Evolutionary conservation across 2,329 filamentous ascomycete genomes (phyloP).

Genomic region (Venturia aucupariae): DNA sequence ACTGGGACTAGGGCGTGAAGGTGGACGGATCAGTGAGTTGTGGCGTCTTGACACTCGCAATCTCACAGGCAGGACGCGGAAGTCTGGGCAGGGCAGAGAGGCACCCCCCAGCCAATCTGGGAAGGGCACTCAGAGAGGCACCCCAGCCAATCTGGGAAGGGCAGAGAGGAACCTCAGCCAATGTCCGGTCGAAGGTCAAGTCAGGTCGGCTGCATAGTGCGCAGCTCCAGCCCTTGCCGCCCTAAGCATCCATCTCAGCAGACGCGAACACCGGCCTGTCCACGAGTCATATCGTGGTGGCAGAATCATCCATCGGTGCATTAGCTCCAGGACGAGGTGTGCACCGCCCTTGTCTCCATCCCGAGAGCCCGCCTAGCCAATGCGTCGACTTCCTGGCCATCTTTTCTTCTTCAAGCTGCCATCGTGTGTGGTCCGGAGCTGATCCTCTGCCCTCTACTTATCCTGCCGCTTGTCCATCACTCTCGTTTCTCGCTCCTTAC

Average conservation of each 20-base stretch:
- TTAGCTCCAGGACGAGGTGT: constrained; percentile 26
- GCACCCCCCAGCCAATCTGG: not conserved
- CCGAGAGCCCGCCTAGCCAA: constrained; percentile 8
- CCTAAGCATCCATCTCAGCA: not conserved
- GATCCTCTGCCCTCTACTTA: constrained; percentile 30
- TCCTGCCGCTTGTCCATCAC: constrained; percentile 28
- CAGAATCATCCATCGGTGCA: constrained; percentile 25
- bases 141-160: too few relatives aligned
- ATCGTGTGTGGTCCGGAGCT: constrained; percentile 30
- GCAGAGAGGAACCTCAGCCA: not conserved
- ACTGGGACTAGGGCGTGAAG: too few relatives aligned
- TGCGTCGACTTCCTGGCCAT: constrained; percentile 28
- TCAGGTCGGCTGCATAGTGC: constrained; percentile 11
- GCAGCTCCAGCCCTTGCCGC: constrained; percentile 16
- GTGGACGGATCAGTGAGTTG: not conserved
- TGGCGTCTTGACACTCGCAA: constrained; percentile 12
- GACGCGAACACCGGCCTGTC: constrained; percentile 4
- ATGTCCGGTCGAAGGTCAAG: too few relatives aligned
- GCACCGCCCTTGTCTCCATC: constrained; percentile 11
- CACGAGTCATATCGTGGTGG: constrained; percentile 18
- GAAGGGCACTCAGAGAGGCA: not conserved
- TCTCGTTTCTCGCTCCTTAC: constrained; percentile 28
- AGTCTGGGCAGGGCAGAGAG: not conserved
- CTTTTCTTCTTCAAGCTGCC: constrained; percentile 33
- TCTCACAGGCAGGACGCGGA: constrained; percentile 6